Conservation (phyloP, 1,284 basidiomycete species). For the Bjerkandera adusta region DNA sequence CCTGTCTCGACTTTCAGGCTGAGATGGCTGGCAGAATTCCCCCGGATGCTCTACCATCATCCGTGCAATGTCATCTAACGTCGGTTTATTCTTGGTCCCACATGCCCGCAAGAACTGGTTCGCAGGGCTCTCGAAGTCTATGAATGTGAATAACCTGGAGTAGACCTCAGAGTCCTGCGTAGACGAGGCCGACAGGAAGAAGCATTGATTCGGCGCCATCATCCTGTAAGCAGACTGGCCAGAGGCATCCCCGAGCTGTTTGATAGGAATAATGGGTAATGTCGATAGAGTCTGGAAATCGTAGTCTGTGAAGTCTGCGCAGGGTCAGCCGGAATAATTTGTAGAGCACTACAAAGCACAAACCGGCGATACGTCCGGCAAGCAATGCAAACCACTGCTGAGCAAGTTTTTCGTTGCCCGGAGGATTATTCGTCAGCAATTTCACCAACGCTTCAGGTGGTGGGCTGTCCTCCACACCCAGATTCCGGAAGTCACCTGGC, state of each 20-base stretch:
- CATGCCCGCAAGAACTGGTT: slow-evolving; percentile 86
- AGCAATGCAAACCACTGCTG: slow-evolving; percentile 77
- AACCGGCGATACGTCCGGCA: slow-evolving; percentile 68
- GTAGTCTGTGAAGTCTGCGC: slow-evolving; percentile 44
- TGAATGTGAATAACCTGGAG: slow-evolving; percentile 81
- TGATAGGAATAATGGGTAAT: slow-evolving; percentile 55
- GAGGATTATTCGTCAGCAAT: slow-evolving; percentile 63
- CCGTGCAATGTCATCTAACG: slow-evolving; percentile 74
- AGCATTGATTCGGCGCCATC: slow-evolving; percentile 67
- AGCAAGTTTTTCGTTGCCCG: slow-evolving; percentile 55
- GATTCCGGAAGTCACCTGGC: slow-evolving; percentile 57
- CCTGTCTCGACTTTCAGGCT: slow-evolving; percentile 64
- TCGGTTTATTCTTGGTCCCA: slow-evolving; percentile 89
- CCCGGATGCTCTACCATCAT: slow-evolving; percentile 65
- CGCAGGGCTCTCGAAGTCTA: slow-evolving; percentile 85
- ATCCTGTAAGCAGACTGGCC: slow-evolving; percentile 37
- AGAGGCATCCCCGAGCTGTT: slow-evolving; percentile 25
- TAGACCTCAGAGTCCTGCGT: slow-evolving; percentile 57
- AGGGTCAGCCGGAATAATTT: not conserved
- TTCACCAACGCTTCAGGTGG: slow-evolving; percentile 62
- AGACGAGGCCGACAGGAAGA: slow-evolving; percentile 52
- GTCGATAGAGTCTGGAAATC: slow-evolving; percentile 44
- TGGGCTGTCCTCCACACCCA: slow-evolving; percentile 79
- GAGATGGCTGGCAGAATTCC: slow-evolving; percentile 68
- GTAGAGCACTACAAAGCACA: slow-evolving; percentile 14